Evolutionary conservation across 495 filamentous ascomycete species (phyloP), one percentile per base, ranked within the genome.

Genomic region (Penicillium canescens): DNA sequence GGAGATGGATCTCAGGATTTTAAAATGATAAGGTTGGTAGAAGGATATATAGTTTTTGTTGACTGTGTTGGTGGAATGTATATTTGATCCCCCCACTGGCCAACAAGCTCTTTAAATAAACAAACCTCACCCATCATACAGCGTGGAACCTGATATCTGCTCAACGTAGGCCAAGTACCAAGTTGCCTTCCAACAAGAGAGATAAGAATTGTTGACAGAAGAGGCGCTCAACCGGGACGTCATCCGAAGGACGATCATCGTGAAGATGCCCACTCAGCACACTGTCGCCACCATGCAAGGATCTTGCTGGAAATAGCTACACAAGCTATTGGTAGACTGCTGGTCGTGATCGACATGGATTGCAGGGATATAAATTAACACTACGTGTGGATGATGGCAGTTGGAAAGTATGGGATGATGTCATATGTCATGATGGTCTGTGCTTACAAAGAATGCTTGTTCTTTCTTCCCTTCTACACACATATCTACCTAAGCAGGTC

Each of bases 221-320:
- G 41, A 42, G 57, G 52, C 55, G 48, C 36, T 49, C 40, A 40
- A 36, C 35, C 47, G 51, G 54, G 35, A 50, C 62, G 63, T 63
- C 63, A 66, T 63, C 43, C 38, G 56, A 57, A 44, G 42, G 37
- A 56, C 13, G 60, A 63, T 66, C 63, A 36, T 36, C 45, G 33
- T 11, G 44, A 16, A 26, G n/a, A 12, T 36, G 13, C 26, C 31
- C 39, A 43, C 31, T 51, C 4, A 51, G 4, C 31, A 14, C 7
- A 13, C 12, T 23, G 23, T 31, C 24, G 46, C 24, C 36, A 49
- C 24, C 28, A 11, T 11, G 6, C 20, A 51, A 42, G 13, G 20
- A 10, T 34, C 18, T 4, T 23, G n/a, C 38, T 18, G 1, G 16
- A 42, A 41, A 50, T 50, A 50, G 20, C 21, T 16, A 18, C n/a